Evolutionary conservation across 179 eudicot genomes (phyloP), one percentile per base, ranked within the genome.

Genomic region (Silene coronaria): DNA sequence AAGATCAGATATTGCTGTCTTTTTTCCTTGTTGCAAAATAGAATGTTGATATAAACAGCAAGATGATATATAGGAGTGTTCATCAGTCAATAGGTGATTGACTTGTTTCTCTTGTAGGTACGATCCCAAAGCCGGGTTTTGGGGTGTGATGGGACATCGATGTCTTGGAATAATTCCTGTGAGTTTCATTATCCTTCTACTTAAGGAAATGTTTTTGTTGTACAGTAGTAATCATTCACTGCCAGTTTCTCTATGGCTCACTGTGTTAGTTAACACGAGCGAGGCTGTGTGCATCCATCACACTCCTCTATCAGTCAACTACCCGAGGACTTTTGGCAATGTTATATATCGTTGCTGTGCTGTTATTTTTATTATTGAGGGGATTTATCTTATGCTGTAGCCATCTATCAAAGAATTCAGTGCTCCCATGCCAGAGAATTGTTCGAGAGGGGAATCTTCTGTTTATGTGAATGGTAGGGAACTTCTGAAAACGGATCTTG

Each of bases 161-260:
- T 92, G 99, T 90, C 82, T 88, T 17, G 99, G 99, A 84, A 88
- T 95, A 78, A 84, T 92, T 77, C 96, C 94, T 23, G 99, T 95
- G 80, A 88, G 95, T 77, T 85, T 60, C 45, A 70, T 61, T 45
- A 75, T 73, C 48, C 27, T 69, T 57, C 12, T 71, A 6, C 9
- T 71, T 27, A 24, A 74, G 11, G 19, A 28, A 22, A 55, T 26
- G 7, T 1, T n/a, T 64, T 4, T 38, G 45, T 38, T 38, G 45
- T 9, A 38, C 8, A 38, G 12, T 38, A 38, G 45, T 38, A 2
- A 38, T 38, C 45, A 38, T 38, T 38, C 45, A 38, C 12, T 5
- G 45, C 45, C 11, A 38, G 45, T 38, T 38, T 34, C 42, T 34
- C 0, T 34, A 34, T 6, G 42, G 42, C 9, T 34, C 42, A 34